Evolutionary conservation across 2,329 filamentous ascomycete species (phyloP).

Genomic region (Tolypocladium guangdongense): DNA sequence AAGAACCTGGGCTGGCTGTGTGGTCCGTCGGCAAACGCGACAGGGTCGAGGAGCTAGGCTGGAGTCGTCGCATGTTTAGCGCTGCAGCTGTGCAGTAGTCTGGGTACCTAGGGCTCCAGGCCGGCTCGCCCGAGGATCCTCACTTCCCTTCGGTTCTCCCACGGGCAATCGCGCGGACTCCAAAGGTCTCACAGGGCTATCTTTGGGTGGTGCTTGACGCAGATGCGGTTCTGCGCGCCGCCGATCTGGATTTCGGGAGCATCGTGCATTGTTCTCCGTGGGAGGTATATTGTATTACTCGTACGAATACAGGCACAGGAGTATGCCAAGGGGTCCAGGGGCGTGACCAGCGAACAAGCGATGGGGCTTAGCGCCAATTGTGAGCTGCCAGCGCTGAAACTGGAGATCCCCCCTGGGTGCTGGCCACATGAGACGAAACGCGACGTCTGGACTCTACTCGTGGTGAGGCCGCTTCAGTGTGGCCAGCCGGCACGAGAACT

Average conservation of each 20-base stretch:
- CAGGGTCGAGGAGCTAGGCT: no score
- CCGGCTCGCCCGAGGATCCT: not conserved
- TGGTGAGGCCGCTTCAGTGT: not conserved
- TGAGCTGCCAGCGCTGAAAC: not conserved
- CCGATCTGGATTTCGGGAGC: not conserved
- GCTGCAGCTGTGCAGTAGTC: not conserved
- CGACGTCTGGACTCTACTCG: not conserved
- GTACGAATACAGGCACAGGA: not conserved
- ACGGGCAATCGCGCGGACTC: not conserved
- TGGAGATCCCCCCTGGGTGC: not conserved
- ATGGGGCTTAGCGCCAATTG: not conserved
- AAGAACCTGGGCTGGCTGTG: not conserved
- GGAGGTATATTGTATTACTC: no score
- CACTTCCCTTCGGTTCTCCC: no score
- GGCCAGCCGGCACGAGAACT: not conserved
- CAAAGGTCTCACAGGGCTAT: not conserved
- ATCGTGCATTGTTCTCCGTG: not conserved
- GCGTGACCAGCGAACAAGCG: constrained; percentile 3
- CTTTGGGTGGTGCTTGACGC: not conserved
- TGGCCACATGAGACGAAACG: not conserved
- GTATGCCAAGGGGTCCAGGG: not conserved
- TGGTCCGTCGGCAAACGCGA: no score
- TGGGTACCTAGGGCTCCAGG: not conserved
- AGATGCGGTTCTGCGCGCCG: not conserved
- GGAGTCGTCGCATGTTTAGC: not conserved